Evolutionary conservation across 495 filamentous ascomycete genomes (phyloP), one percentile per base, ranked within the genome.

Genomic region (Penicillium bovifimosum): DNA sequence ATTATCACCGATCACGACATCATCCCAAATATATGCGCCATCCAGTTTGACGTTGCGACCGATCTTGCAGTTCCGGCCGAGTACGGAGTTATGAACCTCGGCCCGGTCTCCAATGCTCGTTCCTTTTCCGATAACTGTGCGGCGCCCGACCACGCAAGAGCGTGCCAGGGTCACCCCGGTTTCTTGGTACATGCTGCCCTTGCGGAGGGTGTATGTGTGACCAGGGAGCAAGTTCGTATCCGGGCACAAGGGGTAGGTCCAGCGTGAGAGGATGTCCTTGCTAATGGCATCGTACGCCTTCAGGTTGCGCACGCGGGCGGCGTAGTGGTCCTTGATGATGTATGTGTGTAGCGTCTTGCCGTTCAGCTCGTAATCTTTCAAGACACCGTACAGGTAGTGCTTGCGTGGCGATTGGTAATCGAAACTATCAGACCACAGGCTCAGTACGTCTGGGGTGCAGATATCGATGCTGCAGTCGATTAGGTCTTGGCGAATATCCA

Each of bases 401-500:
- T 84, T 85, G 48, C 93, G 82, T 7, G 93, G 87, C 4, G 87
- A 76, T 62, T 96, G 86, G 70, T 93, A 96, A 70, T 99, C 93
- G 67, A 99, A 99, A 64, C 90, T 95, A 64, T 99, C 93, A 6
- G 90, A 91, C 89, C 93, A 99, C 52, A 96, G 72, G 27, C 91
- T 90, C 39, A 97, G 77, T 16, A 96, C 90, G 59, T 97, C 93
- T 0, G 91, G 90, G 0, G 95, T 96, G 68, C 95, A 99, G 55
- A 99, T 97, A 63, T 99, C 93, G 64, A 99, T 92, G 48, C 85
- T 88, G 61, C 89, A 93, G 71, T 99, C 95, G 48, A 96, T 87
- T 45, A 99, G 73, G 60, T 99, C 93, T 41, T 85, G 78, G 5
- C 92, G 86, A 26, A 96, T 71, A 52, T 95, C 90, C 51, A 91